A percentile compares a stretch with the other conserved stretches of the same genome.
phyloP scores from a whole-genome alignment of 106 monocot species.

The Phalaenopsis aphrodite region DNA sequence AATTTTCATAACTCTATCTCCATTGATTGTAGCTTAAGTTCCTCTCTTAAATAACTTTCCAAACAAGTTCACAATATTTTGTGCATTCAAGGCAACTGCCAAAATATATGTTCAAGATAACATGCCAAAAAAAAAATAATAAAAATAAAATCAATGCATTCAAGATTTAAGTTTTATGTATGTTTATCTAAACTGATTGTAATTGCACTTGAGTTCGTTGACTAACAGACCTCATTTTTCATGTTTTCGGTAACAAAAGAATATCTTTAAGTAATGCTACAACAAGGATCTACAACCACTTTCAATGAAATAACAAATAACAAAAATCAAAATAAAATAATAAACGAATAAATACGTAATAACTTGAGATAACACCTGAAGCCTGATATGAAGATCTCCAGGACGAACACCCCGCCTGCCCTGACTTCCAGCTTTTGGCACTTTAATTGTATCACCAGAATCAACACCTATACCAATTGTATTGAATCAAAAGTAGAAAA shows the following conservation, averaged over 20 bases:
- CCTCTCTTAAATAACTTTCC: background rate
- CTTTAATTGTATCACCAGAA: slow-evolving; percentile 83
- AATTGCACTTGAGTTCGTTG: background rate
- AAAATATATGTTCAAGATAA: background rate
- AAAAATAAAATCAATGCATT: background rate
- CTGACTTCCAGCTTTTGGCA: slow-evolving; percentile 74
- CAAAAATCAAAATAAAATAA: background rate
- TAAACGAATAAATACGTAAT: background rate
- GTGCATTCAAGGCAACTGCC: background rate
- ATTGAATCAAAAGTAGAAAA: background rate
- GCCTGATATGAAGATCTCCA: slow-evolving; percentile 70
- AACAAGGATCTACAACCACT: background rate
- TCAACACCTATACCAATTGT: slow-evolving; percentile 65
- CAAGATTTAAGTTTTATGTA: background rate
- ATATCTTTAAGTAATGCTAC: background rate
- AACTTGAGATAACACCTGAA: slow-evolving; percentile 33
- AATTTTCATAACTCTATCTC: background rate
- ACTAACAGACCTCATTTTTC: background rate
- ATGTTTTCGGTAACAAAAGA: background rate
- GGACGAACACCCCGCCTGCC: slow-evolving; percentile 42
- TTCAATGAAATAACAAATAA: background rate
- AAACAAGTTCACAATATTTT: background rate
- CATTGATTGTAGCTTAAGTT: background rate
- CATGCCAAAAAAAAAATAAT: background rate
- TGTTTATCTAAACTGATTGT: background rate